phyloP scores from a whole-genome alignment of 768 basidiomycete species.

The Boletus fagicola region DNA sequence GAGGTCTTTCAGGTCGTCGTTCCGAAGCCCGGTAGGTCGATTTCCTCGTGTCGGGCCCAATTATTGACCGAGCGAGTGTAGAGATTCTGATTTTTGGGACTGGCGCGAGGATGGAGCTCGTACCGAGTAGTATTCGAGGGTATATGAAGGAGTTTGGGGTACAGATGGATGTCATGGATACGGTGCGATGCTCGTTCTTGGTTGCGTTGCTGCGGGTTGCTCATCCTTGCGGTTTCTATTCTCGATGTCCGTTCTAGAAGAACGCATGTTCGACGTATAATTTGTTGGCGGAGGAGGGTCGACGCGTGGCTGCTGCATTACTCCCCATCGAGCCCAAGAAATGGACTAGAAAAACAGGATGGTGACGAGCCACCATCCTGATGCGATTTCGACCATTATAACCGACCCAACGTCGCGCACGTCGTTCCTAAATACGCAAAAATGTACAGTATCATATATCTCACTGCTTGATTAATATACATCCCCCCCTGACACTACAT shows the following conservation, averaged over 20 bases:
- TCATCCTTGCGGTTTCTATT: neutral
- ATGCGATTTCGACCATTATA: neutral
- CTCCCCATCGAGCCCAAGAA: conserved; percentile 57
- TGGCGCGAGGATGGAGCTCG: conserved; percentile 65
- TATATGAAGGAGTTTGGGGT: conserved; percentile 77
- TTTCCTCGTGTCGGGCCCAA: neutral
- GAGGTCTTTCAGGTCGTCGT: conserved; percentile 77
- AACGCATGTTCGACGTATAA: conserved; percentile 98
- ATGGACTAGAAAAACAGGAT: conserved; percentile 43
- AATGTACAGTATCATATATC: conserved; percentile 17
- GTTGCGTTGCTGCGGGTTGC: too few relatives aligned
- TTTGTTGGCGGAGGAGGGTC: conserved; percentile 87
- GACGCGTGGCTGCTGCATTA: conserved; percentile 89
- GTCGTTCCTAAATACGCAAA: neutral
- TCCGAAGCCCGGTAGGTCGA: conserved; percentile 73
- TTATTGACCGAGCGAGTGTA: conserved; percentile 29
- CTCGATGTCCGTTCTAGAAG: conserved; percentile 43
- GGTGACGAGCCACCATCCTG: neutral
- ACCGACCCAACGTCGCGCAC: neutral
- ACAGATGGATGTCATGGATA: conserved; percentile 85
- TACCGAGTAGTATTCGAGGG: conserved; percentile 63
- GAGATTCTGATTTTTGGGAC: conserved; percentile 92
- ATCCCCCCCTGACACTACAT: neutral
- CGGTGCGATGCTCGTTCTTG: conserved; percentile 45
- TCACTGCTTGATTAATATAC: conserved; percentile 13